A percentile compares a stretch with the other conserved stretches of the same genome.
phyloP scores from a whole-genome alignment of 73 alveolate genomes.

The Paramecium sexaurelia region DNA sequence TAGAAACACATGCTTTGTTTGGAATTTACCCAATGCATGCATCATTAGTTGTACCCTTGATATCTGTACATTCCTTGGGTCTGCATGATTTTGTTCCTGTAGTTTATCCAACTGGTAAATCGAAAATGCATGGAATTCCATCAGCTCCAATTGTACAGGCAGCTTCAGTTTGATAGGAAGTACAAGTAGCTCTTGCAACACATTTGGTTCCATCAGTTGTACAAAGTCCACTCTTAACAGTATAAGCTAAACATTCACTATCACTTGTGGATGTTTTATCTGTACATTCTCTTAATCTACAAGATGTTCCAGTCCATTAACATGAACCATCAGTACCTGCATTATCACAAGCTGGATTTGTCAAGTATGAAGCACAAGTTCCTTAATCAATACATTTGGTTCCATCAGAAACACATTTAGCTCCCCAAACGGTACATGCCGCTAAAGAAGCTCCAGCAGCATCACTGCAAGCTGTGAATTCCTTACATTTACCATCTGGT shows the following conservation, averaged over 20 bases:
- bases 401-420: constrained; percentile 46
- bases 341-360: not conserved
- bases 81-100: constrained; percentile 41
- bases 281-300: constrained; percentile 59
- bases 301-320: constrained; percentile 4
- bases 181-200: constrained; percentile 23
- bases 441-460: not conserved
- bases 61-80: constrained; percentile 9
- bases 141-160: constrained; percentile 24
- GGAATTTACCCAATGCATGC: not conserved
- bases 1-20: constrained; percentile 37
- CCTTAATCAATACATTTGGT: not conserved
- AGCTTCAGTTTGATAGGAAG: not conserved
- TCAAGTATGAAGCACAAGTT: constrained; percentile 16
- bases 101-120: constrained; percentile 29
- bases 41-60: not conserved
- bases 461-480: not conserved
- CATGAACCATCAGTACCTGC: constrained; percentile 33
- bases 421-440: not conserved
- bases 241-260: not conserved
- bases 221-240: not conserved
- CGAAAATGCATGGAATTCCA: constrained; percentile 25
- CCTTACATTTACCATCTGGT: constrained; percentile 3
- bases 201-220: constrained; percentile 43
- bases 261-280: constrained; percentile 3